A percentile compares a stretch with the other conserved stretches of the same genome.
Evolutionary conservation across 2,329 filamentous ascomycete genomes (phyloP).

Genomic region (Fusarium drepaniforme): DNA sequence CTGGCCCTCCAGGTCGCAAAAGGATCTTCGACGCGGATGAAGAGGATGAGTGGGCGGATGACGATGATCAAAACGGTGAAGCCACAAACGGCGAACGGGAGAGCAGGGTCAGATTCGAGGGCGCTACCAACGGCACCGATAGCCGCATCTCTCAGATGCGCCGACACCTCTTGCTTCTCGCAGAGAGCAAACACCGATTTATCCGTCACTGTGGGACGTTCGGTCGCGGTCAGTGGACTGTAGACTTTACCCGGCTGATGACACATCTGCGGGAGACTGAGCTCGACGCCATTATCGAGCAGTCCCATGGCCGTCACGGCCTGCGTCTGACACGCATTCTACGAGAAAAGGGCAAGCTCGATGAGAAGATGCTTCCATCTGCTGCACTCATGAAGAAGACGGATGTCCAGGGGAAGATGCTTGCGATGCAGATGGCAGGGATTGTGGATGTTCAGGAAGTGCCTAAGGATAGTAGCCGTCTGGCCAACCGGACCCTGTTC

Average conservation of each 20-base stretch:
- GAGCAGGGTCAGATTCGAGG: constrained; percentile 65
- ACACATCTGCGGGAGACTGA: constrained; percentile 80
- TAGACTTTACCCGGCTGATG: constrained; percentile 83
- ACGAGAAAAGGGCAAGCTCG: constrained; percentile 89
- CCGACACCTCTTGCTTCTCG: constrained; percentile 79
- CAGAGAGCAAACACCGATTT: constrained; percentile 77
- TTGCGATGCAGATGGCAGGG: constrained; percentile 86
- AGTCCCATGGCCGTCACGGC: constrained; percentile 80
- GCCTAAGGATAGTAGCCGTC: constrained; percentile 85
- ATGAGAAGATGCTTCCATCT: constrained; percentile 88
- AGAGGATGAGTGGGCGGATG: constrained; percentile 49
- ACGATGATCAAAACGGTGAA: constrained; percentile 44
- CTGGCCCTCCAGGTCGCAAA: constrained; percentile 38
- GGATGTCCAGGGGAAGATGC: constrained; percentile 86
- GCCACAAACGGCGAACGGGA: constrained; percentile 51
- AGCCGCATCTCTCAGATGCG: constrained; percentile 71
- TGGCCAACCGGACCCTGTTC: constrained; percentile 87
- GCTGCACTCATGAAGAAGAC: constrained; percentile 86
- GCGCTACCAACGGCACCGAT: constrained; percentile 54
- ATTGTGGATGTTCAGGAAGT: constrained; percentile 95
- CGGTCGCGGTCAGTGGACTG: constrained; percentile 80
- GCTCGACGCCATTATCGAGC: constrained; percentile 83
- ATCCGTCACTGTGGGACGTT: constrained; percentile 73
- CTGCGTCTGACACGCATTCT: constrained; percentile 89
- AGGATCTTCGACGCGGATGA: constrained; percentile 41